These are phyloP conservation scores for Metschnikowia rubicola DNA, from an alignment of 805 yeast species.

Conservation along the genomic window DNA sequence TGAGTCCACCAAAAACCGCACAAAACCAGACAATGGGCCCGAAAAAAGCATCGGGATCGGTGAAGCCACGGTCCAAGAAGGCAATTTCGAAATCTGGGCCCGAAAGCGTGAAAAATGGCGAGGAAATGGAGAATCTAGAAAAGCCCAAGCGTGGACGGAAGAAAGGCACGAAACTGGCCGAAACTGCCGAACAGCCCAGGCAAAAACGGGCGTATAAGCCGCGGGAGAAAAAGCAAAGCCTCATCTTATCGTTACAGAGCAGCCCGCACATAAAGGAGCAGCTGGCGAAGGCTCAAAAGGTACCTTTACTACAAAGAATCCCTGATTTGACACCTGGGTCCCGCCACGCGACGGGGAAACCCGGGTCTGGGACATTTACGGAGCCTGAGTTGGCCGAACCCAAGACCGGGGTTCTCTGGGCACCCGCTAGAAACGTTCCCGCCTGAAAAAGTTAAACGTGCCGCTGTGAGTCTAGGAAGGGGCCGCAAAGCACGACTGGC, in stretches of 20 bases:
- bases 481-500: conserved; percentile 18
- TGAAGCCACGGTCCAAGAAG: not conserved
- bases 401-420: conserved; percentile 64
- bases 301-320: conserved; percentile 1
- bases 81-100: not conserved
- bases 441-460: conserved; percentile 52
- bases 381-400: conserved; percentile 62
- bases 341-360: not conserved
- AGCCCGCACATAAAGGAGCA: conserved; percentile 9
- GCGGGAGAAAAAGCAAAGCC: conserved; percentile 3
- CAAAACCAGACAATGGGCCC: conserved; percentile 6
- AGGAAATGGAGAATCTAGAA: not conserved
- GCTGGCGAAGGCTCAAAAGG: not conserved
- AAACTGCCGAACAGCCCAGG: not conserved
- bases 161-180: too few relatives aligned
- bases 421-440: conserved; percentile 71
- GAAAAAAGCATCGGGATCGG: conserved; percentile 1
- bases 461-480: conserved; percentile 48
- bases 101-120: not conserved
- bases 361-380: conserved; percentile 28
- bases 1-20: too few relatives aligned
- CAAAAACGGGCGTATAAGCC: not conserved
- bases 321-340: conserved; percentile 5
- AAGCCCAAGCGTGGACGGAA: not conserved
- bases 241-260: conserved; percentile 7